phyloP scores from a whole-genome alignment of 2,329 filamentous ascomycete species.

The Phyllosticta citriasiana region DNA sequence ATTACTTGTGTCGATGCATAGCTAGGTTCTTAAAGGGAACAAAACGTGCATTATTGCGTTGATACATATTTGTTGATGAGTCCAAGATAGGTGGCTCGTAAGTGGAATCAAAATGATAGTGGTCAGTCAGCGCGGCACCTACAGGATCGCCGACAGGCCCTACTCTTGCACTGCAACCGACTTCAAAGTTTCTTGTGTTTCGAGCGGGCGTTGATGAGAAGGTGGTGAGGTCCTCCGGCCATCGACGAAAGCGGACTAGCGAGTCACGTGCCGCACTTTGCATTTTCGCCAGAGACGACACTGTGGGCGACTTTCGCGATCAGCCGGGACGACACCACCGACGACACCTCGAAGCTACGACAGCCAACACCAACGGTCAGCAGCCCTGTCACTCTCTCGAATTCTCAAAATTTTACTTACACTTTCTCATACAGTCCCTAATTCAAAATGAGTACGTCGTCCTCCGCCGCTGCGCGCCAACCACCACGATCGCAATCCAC shows the following conservation, averaged over 20 bases:
- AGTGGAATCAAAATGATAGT: too few species aligned
- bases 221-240: too few species aligned
- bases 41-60: too few species aligned
- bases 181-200: too few species aligned
- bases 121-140: too few species aligned
- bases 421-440: constrained; percentile 30
- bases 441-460: constrained; percentile 51
- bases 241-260: too few species aligned
- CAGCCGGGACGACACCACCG: constrained; percentile 11
- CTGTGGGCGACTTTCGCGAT: not conserved
- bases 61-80: too few species aligned
- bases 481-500: constrained; percentile 16
- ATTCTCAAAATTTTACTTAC: not conserved
- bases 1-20: not conserved
- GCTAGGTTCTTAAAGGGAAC: not conserved
- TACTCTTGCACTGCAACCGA: too few species aligned
- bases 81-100: too few species aligned
- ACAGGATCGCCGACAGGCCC: too few species aligned
- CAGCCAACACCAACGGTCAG: constrained; percentile 9
- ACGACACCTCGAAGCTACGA: constrained; percentile 12
- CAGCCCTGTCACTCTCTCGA: not conserved
- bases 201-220: too few species aligned
- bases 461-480: constrained; percentile 1
- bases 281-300: not conserved
- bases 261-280: not conserved